These are phyloP conservation scores for Metrosideros polymorpha DNA, from an alignment of 441 rosid species.

Conservation along the genomic window DNA sequence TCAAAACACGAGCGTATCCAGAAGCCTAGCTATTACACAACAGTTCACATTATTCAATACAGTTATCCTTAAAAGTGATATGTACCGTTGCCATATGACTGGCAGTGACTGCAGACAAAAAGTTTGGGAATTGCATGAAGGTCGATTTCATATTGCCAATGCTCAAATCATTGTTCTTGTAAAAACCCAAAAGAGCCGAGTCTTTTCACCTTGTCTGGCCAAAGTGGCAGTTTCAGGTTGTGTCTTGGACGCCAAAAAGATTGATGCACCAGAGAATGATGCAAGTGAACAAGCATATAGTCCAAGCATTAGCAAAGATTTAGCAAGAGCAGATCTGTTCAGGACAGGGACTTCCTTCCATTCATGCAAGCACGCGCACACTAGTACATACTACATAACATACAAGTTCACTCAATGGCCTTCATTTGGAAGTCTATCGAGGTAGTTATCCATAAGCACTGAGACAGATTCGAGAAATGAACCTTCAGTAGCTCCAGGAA, in stretches of 20 bases:
- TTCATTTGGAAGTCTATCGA: slow-evolving; percentile 27
- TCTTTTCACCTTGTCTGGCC: neutral
- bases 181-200: neutral
- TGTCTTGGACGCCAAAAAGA: neutral
- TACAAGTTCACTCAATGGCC: neutral
- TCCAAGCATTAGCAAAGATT: neutral
- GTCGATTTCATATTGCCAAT: neutral
- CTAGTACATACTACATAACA: neutral
- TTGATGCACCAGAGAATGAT: neutral
- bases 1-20: neutral
- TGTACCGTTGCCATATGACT: neutral
- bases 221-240: neutral
- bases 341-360: neutral
- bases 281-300: neutral
- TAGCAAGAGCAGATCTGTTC: neutral
- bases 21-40: neutral
- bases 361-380: neutral
- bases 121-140: neutral
- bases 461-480: slow-evolving; percentile 60
- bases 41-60: neutral
- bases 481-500: slow-evolving; percentile 53
- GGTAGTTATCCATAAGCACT: slow-evolving; percentile 47
- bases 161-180: neutral
- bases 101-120: neutral
- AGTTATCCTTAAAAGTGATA: neutral